Evolutionary conservation across 2,329 filamentous ascomycete species (phyloP), one percentile per base, ranked within the genome.

Genomic region (Epichloe gansuensis): DNA sequence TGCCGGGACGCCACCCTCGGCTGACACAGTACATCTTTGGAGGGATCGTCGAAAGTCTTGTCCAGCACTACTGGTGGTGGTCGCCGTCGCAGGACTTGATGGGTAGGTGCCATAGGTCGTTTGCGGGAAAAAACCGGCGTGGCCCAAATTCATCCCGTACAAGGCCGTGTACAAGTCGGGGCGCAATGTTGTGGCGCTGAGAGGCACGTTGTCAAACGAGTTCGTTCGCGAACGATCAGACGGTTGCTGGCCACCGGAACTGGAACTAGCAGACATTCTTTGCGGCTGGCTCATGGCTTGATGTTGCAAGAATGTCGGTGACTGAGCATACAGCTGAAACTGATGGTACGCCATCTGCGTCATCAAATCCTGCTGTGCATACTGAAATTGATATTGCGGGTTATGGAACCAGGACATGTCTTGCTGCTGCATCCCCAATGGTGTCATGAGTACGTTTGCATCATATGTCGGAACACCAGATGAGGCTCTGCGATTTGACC

Each of bases 201-300:
- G 62, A 5, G 80, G 80, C 17, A 77, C 71, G 51, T 76, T 81
- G 59, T 84, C 80, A 59, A 83, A 79, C 12, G 80, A 83, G 60
- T 77, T 81, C 6, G 79, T 82, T 55, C 81, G 74, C 39, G 78
- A 76, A 56, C 81, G 68, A 59, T 79, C 72, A 34, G 67, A 61
- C 50, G 72, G 61, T 35, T 61, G 64, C 36, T 65, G 63, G 3
- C 54, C 59, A 3, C 53, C 58, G 1, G 62, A 57, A 8, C 54
- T 57, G 7, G 60, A 56, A 25, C 50, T 60, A n/a, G 58, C 54
- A 38, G 64, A 58, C 44, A 65, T 52, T 36, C 63, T 58, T 50
- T 65, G 64, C 34, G 61, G 59, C 59, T 72, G 67, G 21, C 60
- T 58, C 55, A 67, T 56, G 23, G 59, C 58, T 50, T 69, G 68